Percentiles rank a stretch among this genome's conserved stretches.
These are phyloP conservation scores for Xylaria sp. DNA, from an alignment of 2,329 filamentous ascomycete species.

Conservation along the genomic window DNA sequence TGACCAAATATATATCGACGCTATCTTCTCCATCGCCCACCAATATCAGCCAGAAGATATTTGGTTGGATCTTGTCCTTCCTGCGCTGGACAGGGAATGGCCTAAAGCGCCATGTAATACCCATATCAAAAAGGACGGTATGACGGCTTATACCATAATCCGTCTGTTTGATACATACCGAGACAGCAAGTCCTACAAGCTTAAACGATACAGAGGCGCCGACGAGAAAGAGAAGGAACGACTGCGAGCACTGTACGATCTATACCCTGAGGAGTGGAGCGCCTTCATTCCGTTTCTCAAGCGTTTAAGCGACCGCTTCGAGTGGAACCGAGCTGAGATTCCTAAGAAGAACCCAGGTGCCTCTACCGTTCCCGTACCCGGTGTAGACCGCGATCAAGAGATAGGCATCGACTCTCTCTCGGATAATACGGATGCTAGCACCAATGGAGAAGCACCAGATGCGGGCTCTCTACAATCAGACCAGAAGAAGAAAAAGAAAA, in stretches of 20 bases:
- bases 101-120: constrained; percentile 36
- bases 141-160: constrained; percentile 40
- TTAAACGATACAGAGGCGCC: constrained; percentile 39
- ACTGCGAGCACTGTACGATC: constrained; percentile 26
- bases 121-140: constrained; percentile 28
- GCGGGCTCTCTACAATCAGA: constrained; percentile 48
- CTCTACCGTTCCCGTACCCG: neutral
- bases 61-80: constrained; percentile 47
- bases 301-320: constrained; percentile 45
- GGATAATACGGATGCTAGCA: constrained; percentile 22
- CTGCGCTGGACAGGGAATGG: constrained; percentile 37
- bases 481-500: constrained; percentile 60
- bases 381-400: constrained; percentile 17
- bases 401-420: constrained; percentile 16
- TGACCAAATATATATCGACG: constrained; percentile 37
- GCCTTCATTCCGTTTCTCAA: constrained; percentile 42
- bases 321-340: constrained; percentile 35
- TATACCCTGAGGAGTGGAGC: constrained; percentile 28
- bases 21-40: constrained; percentile 44
- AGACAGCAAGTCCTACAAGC: constrained; percentile 24
- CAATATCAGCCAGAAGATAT: constrained; percentile 34
- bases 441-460: constrained; percentile 39
- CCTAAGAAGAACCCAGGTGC: neutral
- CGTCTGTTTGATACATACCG: constrained; percentile 45
- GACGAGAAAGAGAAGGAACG: constrained; percentile 32